phyloP scores from a whole-genome alignment of 192 early-diverging fungal species.

The Coemansia sp. region DNA sequence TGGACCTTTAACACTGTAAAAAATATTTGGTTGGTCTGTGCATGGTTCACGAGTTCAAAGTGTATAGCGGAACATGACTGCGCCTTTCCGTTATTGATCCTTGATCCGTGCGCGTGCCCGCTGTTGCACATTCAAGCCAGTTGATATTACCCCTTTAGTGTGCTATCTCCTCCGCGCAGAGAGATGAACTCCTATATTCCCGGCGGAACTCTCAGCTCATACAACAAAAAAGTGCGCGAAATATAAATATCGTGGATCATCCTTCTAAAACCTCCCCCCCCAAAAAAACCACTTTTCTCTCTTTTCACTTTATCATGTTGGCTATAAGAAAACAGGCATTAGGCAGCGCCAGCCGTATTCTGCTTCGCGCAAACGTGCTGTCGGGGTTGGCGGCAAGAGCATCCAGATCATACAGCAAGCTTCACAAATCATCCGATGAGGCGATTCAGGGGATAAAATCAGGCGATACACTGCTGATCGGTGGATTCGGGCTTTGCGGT shows the following conservation, averaged over 20 bases:
- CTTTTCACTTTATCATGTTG: conserved; percentile 22
- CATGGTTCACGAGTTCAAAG: background rate
- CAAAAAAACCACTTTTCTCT: background rate
- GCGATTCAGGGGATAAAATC: conserved; percentile 63
- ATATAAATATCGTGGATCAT: too few species aligned
- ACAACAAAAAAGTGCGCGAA: too few species aligned
- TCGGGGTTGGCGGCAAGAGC: conserved; percentile 14
- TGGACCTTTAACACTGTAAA: too few species aligned
- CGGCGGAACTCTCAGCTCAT: too few species aligned
- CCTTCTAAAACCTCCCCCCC: too few species aligned
- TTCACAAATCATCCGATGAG: conserved; percentile 59
- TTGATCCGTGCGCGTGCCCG: too few species aligned
- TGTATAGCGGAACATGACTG: too few species aligned
- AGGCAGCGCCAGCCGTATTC: conserved; percentile 23
- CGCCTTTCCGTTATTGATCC: too few species aligned
- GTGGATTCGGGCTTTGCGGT: conserved; percentile 74
- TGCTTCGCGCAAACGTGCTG: conserved; percentile 27
- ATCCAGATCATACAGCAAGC: conserved; percentile 54
- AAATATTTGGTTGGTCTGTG: background rate
- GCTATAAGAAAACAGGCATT: conserved; percentile 37
- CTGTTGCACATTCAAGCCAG: too few species aligned
- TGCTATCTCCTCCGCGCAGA: too few species aligned
- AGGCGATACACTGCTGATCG: conserved; percentile 63
- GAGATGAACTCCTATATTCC: too few species aligned
- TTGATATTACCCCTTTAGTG: too few species aligned